Conservation (phyloP, 2,329 filamentous ascomycete genomes). For the Trichoderma harzianum region DNA sequence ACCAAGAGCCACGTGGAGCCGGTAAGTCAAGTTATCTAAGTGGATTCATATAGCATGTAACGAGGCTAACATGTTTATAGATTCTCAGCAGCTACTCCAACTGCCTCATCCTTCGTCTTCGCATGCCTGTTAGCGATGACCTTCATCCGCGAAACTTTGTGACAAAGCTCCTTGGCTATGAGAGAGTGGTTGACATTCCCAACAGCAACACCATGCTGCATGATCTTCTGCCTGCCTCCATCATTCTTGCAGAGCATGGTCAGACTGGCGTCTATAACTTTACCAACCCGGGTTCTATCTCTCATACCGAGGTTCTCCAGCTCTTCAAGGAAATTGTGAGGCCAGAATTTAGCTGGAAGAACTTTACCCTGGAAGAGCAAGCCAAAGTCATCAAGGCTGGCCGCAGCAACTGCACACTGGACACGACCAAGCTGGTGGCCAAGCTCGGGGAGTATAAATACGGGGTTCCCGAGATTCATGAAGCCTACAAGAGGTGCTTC, state of each 20-base stretch:
- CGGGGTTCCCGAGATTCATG: slow-evolving; percentile 58
- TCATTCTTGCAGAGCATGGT: slow-evolving; percentile 57
- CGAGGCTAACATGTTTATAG: slow-evolving; percentile 32
- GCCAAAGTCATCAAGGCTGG: slow-evolving; percentile 65
- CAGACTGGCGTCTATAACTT: slow-evolving; percentile 67
- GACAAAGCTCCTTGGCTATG: slow-evolving; percentile 65
- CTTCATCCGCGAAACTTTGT: slow-evolving; percentile 65
- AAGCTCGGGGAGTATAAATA: slow-evolving; percentile 59
- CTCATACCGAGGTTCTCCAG: slow-evolving; percentile 64
- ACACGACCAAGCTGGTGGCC: slow-evolving; percentile 57
- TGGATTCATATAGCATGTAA: not conserved
- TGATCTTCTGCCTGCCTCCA: slow-evolving; percentile 59
- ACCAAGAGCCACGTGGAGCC: slow-evolving; percentile 63
- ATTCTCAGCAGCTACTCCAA: slow-evolving; percentile 61
- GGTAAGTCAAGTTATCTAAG: slow-evolving; percentile 15
- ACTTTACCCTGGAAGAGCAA: slow-evolving; percentile 65
- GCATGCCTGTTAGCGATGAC: slow-evolving; percentile 68
- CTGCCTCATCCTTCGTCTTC: slow-evolving; percentile 60
- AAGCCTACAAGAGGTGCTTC: slow-evolving; percentile 60
- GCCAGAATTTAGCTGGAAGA: slow-evolving; percentile 59
- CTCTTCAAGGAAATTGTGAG: slow-evolving; percentile 63
- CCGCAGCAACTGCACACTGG: slow-evolving; percentile 63
- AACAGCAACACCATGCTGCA: slow-evolving; percentile 66
- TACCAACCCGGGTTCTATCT: slow-evolving; percentile 67
- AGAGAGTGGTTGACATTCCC: slow-evolving; percentile 62